Evolutionary conservation across 2,329 filamentous ascomycete genomes (phyloP).

Genomic region (Epichloe festucae): DNA sequence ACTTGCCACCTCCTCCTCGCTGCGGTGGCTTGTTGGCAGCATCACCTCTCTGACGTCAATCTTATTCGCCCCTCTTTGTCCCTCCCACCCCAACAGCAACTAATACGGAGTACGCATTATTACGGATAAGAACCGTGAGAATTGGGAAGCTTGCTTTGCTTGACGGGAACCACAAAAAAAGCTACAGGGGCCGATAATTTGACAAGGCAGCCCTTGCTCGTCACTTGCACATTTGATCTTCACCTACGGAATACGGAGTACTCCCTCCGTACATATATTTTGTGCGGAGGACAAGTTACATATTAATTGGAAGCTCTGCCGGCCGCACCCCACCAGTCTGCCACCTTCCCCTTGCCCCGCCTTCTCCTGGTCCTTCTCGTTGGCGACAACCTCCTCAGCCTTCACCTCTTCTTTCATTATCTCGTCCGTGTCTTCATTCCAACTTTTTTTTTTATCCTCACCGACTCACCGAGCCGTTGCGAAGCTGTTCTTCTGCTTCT

Average conservation of each 20-base stretch:
- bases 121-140: too few species aligned
- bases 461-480: neutral
- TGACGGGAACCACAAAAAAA: neutral
- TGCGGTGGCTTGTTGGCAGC: neutral
- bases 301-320: neutral
- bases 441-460: neutral
- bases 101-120: too few species aligned
- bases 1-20: neutral
- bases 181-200: neutral
- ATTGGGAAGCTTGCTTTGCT: neutral
- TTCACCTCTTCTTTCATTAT: neutral
- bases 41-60: constrained; percentile 2
- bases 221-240: neutral
- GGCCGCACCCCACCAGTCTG: neutral
- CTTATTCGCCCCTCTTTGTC: constrained; percentile 1
- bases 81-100: too few species aligned
- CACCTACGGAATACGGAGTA: too few species aligned
- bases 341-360: constrained; percentile 2
- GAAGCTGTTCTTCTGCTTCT: neutral
- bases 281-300: too few species aligned
- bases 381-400: constrained; percentile 2
- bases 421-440: neutral
- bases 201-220: neutral
- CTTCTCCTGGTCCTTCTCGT: constrained; percentile 2
- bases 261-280: too few species aligned